Conservation (phyloP, 2,329 filamentous ascomycete species). For the Trichoderma sp. region DNA sequence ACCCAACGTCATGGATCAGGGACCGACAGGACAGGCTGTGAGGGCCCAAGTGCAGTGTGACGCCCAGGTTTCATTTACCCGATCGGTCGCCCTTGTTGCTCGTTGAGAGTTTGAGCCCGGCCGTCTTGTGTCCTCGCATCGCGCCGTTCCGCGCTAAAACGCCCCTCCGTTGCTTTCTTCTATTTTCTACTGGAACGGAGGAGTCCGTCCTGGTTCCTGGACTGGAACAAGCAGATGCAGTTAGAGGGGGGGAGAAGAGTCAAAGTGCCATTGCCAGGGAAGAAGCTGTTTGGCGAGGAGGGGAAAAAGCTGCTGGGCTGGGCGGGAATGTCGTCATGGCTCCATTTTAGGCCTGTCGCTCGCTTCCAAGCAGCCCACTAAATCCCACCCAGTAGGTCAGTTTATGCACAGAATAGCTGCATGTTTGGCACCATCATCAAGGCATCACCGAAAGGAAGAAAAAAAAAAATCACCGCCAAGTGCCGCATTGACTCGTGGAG, state of each 20-base stretch:
- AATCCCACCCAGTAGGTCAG: background rate
- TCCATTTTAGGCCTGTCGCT: background rate
- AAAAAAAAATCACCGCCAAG: background rate
- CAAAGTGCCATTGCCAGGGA: background rate
- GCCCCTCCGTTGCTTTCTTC: background rate
- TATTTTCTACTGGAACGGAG: background rate
- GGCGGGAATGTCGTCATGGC: conserved; percentile 17
- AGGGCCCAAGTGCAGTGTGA: background rate
- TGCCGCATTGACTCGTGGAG: background rate
- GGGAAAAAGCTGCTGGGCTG: background rate
- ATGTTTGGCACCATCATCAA: background rate
- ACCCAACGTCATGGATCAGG: background rate
- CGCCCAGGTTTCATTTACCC: background rate
- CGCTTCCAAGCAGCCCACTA: conserved; percentile 9
- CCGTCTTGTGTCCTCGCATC: conserved; percentile 5
- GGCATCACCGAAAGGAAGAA: background rate
- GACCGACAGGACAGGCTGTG: background rate
- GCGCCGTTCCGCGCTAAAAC: conserved; percentile 15
- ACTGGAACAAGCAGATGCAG: background rate
- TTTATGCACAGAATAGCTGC: background rate
- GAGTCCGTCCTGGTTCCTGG: background rate
- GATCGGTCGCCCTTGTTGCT: background rate
- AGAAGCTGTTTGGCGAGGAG: background rate
- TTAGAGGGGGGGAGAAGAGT: background rate
- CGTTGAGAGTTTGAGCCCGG: background rate